Base-by-base conservation (phyloP, 257 asterid genomes). In the Petunia axillaris region DNA sequence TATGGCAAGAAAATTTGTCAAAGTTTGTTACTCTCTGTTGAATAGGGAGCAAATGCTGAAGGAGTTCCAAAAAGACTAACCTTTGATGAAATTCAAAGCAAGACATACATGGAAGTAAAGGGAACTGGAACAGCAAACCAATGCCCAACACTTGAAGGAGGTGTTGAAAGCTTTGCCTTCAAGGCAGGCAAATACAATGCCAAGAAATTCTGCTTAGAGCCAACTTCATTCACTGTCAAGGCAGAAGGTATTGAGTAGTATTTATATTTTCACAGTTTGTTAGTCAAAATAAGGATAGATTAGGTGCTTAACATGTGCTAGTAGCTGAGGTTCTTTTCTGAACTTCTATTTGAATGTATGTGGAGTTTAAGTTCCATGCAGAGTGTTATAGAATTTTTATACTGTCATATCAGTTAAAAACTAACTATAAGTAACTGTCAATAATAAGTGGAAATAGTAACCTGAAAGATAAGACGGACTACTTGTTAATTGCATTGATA, bases 121-220 rank as follows among this genome's bases (percentile, higher is more conserved):
- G 98, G 98, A 36, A 87, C 93, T 5, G 98, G 98, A 44, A 93
- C 98, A 1, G 98, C 98, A 1, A 94, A 95, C 90, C 98, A 95
- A 79, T 95, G 98, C 93, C 98, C 98, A 35, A 93, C 94, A 79
- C 88, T 93, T 36, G 97, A 91, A 0, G 98, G 98, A 7, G 98
- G 97, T 9, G 83, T 84, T 0, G 97, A 86, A 40, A 71, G 71
- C 37, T 95, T 95, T 66, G 85, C 94, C 36, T 91, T 93, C 91
- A 89, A 90, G 81, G 9, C 98, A 0, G 98, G 98, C 68, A 95
- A 91, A 59, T 95, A 95, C 89, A 79, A 81, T 2, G 93, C 95
- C 84, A 93, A 93, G 91, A 95, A 95, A 40, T 65, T 95, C 75
- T 95, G 98, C 89, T 85, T 95, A 10, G 98, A 95, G 88, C 98